Evolutionary conservation across 805 yeast genomes (phyloP).

Genomic region (Kodamaea restingae): DNA sequence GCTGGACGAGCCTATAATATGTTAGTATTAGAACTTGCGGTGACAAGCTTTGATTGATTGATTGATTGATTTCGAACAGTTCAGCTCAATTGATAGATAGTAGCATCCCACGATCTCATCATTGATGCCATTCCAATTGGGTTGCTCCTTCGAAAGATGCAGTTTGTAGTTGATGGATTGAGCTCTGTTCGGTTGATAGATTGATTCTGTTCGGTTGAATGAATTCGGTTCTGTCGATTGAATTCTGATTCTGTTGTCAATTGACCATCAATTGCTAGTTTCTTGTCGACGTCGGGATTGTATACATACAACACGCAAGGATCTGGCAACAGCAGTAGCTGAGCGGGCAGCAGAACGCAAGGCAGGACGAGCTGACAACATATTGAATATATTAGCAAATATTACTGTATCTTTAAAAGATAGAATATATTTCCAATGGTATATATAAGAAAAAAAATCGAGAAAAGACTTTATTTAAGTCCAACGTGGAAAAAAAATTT

Average conservation of each 20-base stretch:
- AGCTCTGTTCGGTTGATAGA: too few relatives aligned
- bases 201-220: too few relatives aligned
- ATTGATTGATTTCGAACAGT: slow-evolving; percentile 1
- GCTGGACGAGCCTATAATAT: slow-evolving; percentile 64
- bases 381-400: slow-evolving; percentile 26
- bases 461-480: slow-evolving; percentile 10
- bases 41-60: not conserved
- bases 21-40: slow-evolving; percentile 25
- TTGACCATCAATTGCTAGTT: slow-evolving; percentile 1
- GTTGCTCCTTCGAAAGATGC: not conserved
- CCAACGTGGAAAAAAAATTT: slow-evolving; percentile 10
- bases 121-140: too few relatives aligned
- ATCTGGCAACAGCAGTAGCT: slow-evolving; percentile 42
- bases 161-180: not conserved
- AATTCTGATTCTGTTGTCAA: not conserved
- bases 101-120: too few relatives aligned
- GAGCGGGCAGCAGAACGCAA: slow-evolving; percentile 83
- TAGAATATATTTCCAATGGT: slow-evolving; percentile 13
- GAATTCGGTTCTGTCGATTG: not conserved
- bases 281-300: not conserved
- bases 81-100: too few relatives aligned
- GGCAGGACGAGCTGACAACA: slow-evolving; percentile 85
- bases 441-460: slow-evolving; percentile 10
- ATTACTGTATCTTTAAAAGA: slow-evolving; percentile 14
- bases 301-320: slow-evolving; percentile 28